Evolutionary conservation across 352 stramenopile genomes (phyloP).

Genomic region (Phytophthora cactorum): DNA sequence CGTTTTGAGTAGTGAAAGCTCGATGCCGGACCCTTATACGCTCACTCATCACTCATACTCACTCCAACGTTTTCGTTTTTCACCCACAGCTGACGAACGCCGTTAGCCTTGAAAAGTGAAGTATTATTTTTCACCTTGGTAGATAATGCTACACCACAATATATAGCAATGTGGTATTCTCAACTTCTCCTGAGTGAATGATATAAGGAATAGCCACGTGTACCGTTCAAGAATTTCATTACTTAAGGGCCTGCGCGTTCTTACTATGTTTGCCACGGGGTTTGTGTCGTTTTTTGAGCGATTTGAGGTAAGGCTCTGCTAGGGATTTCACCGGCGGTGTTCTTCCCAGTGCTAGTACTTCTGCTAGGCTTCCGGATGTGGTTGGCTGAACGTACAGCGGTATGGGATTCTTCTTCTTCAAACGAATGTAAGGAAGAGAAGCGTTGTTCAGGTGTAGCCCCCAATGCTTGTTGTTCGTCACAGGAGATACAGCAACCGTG

Average conservation of each 20-base stretch:
- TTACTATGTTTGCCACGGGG: constrained; percentile 7
- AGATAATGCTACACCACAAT: constrained; percentile 24
- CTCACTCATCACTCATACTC: constrained; percentile 17
- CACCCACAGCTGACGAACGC: constrained; percentile 16
- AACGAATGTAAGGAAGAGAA: constrained; percentile 69
- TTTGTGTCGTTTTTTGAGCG: constrained; percentile 71
- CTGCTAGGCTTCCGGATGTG: constrained; percentile 14
- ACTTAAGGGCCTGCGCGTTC: constrained; percentile 5
- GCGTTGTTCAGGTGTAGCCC: constrained; percentile 63
- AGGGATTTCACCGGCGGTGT: constrained; percentile 18
- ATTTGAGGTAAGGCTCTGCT: constrained; percentile 72
- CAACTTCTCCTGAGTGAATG: no score
- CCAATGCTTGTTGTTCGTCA: constrained; percentile 48
- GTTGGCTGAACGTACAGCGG: constrained; percentile 33
- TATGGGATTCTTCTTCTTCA: constrained; percentile 63
- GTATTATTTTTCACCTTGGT: constrained; percentile 29
- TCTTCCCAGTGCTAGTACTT: constrained; percentile 10
- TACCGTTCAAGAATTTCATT: constrained; percentile 4
- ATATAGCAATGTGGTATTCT: constrained; percentile 6
- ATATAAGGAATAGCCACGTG: not conserved
- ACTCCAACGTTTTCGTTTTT: constrained; percentile 30
- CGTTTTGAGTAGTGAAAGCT: constrained; percentile 26
- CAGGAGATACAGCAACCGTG: constrained; percentile 19
- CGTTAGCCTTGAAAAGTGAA: constrained; percentile 28
- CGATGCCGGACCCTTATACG: constrained; percentile 6